Evolutionary conservation across 2,329 filamentous ascomycete species (phyloP), one percentile per base, ranked within the genome.

Genomic region (Incumbomyces lentus): DNA sequence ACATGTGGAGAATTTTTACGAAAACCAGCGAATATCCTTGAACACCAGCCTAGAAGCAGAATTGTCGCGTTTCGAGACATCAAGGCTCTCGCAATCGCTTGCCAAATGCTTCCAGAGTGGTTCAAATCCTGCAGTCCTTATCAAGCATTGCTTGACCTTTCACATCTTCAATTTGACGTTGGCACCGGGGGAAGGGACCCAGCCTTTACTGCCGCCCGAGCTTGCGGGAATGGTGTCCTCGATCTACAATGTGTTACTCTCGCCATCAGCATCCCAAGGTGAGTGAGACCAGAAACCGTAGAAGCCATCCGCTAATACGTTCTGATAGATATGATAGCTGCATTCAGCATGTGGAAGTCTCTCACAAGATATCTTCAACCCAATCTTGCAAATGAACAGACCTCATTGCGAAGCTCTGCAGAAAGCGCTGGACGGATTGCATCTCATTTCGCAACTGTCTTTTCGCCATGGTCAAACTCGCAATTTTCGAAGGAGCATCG

Each of bases 1-100:
- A 1, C 63, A 66, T 46, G 53, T 65, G 18, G 63, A 66, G 17
- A 65, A 65, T 41, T 65, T 60, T 43, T 66, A 66, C 44, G 26
- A 7, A 3, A 30, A 33, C 22, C 16, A 16, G 30, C 10, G 7
- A 8, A 38, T 52, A 3, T 36, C 44, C 2, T 17, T 48, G 13
- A 18, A 33, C n/a, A 33, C 47, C 8, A 32, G 31, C 29, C 32
- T 40, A 2, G 38, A 49, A 36, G 35, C n/a, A 3, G 22, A 37
- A 5, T 44, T 60, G 6, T 42, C 31, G 13, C 13, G 33, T 7
- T 60, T 57, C 40, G 49, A 58, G n/a, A 57, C 59, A 12, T 33
- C 52, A 0, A 49, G 51, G 16, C 41, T 59, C 12, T 40, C 55
- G 2, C 42, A 47, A 6, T 36, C 56, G 1, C 18, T 61, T 13